These are phyloP conservation scores for Ogataea allantospora DNA, from an alignment of 805 yeast genomes.

Conservation along the genomic window DNA sequence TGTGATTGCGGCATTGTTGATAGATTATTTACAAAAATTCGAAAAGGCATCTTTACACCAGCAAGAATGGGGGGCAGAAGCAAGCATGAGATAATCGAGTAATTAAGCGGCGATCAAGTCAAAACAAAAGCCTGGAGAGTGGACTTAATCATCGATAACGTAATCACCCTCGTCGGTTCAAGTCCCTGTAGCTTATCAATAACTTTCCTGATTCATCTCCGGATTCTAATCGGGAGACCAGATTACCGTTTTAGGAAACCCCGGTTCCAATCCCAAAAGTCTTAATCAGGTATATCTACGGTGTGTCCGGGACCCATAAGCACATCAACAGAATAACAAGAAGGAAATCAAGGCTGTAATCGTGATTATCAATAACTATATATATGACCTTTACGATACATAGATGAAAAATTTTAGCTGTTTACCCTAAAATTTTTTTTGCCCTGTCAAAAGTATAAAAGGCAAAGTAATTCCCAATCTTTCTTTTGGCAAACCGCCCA, in stretches of 20 bases:
- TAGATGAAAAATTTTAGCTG: constrained; percentile 6
- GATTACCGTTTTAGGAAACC: constrained; percentile 7
- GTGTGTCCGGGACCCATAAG: no score
- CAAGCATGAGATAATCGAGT: not conserved
- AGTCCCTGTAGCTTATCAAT: not conserved
- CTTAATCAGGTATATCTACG: not conserved
- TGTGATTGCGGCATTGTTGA: constrained; percentile 4
- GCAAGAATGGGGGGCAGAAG: not conserved
- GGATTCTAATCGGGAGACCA: constrained; percentile 8
- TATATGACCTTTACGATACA: no score
- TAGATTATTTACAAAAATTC: not conserved
- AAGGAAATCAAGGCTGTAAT: not conserved
- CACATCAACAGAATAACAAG: no score
- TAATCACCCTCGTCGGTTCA: no score
- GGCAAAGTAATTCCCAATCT: constrained; percentile 8
- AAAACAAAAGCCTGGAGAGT: not conserved
- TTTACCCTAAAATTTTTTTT: constrained; percentile 2
- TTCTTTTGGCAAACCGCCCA: constrained; percentile 29
- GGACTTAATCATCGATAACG: no score
- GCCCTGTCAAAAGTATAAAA: constrained; percentile 12
- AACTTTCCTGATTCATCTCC: constrained; percentile 9
- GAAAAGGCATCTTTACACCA: constrained; percentile 5
- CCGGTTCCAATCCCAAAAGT: not conserved
- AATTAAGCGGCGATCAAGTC: not conserved
- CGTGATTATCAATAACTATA: not conserved